phyloP scores from a whole-genome alignment of 2,329 filamentous ascomycete species.

The Colletotrichum endophyticum region DNA sequence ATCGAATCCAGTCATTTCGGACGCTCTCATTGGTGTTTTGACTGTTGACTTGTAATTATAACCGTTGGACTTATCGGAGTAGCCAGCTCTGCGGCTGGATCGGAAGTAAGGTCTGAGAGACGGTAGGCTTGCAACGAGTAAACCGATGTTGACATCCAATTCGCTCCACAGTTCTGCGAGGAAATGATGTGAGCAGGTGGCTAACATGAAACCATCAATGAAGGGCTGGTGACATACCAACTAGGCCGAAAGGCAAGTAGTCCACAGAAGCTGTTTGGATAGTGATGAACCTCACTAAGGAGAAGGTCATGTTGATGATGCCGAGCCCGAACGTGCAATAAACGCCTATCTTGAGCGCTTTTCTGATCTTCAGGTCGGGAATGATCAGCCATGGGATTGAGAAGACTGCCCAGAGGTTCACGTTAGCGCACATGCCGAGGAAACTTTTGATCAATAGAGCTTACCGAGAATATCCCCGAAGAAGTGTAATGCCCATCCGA shows the following conservation, averaged over 20 bases:
- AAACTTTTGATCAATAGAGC: neutral
- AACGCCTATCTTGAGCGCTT: slow-evolving; percentile 2
- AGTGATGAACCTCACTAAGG: slow-evolving; percentile 12
- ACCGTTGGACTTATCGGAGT: slow-evolving; percentile 1
- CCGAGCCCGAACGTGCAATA: slow-evolving; percentile 15
- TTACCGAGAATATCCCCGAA: slow-evolving; percentile 4
- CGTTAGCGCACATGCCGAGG: neutral
- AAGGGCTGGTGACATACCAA: neutral
- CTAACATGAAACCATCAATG: neutral
- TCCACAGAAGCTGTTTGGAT: slow-evolving; percentile 6
- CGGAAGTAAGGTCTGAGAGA: slow-evolving; percentile 13
- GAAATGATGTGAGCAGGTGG: neutral
- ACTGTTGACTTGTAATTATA: slow-evolving; percentile 13
- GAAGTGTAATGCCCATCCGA: slow-evolving; percentile 16
- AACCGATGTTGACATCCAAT: slow-evolving; percentile 8
- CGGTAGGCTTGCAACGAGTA: slow-evolving; percentile 10
- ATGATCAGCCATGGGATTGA: slow-evolving; percentile 4
- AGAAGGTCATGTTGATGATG: slow-evolving; percentile 17
- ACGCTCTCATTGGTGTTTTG: neutral
- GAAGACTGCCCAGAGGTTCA: neutral
- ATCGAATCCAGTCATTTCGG: neutral
- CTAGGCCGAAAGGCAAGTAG: slow-evolving; percentile 3
- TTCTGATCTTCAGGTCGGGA: slow-evolving; percentile 9
- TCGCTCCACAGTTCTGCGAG: slow-evolving; percentile 10
- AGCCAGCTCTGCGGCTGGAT: neutral